Percentiles rank a stretch among this genome's conserved stretches.
Evolutionary conservation across 495 filamentous ascomycete species (phyloP).

Genomic region (Trichoderma orchidacearum): DNA sequence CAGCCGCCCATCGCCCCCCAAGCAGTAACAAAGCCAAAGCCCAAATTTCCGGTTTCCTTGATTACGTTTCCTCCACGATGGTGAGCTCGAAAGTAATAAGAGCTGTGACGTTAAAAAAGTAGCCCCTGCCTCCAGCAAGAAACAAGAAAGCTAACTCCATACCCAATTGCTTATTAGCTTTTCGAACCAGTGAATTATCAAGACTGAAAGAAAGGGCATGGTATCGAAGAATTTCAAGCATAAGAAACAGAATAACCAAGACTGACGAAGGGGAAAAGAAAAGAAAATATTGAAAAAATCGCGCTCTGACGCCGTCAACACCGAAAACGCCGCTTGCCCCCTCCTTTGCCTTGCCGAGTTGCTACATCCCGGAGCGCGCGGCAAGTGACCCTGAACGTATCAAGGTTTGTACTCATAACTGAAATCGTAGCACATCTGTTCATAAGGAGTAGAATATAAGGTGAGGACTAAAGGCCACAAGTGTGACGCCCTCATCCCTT

Average conservation of each 20-base stretch:
- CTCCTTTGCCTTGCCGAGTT: not conserved
- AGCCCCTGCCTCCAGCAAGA: not conserved
- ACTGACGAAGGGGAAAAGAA: conserved; percentile 1
- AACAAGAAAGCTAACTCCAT: not conserved
- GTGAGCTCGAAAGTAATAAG: not conserved
- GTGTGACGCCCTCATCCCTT: not conserved
- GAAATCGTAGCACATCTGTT: not conserved
- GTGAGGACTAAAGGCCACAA: not conserved
- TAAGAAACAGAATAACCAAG: not conserved
- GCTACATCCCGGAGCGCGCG: not conserved
- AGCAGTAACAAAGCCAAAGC: too few species aligned
- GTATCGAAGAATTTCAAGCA: not conserved
- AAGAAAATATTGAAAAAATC: not conserved
- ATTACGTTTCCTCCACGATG: not conserved
- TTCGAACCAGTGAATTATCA: not conserved
- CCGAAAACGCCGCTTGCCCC: conserved; percentile 3
- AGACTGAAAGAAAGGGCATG: not conserved
- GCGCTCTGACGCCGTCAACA: conserved; percentile 2
- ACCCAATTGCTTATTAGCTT: not conserved
- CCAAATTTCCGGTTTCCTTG: too few species aligned
- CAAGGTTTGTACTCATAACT: too few species aligned
- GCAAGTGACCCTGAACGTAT: too few species aligned
- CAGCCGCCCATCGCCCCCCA: too few species aligned
- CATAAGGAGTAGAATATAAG: not conserved
- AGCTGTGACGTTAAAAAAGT: not conserved